phyloP scores from a whole-genome alignment of 352 stramenopile species.

The Albugo candida region DNA sequence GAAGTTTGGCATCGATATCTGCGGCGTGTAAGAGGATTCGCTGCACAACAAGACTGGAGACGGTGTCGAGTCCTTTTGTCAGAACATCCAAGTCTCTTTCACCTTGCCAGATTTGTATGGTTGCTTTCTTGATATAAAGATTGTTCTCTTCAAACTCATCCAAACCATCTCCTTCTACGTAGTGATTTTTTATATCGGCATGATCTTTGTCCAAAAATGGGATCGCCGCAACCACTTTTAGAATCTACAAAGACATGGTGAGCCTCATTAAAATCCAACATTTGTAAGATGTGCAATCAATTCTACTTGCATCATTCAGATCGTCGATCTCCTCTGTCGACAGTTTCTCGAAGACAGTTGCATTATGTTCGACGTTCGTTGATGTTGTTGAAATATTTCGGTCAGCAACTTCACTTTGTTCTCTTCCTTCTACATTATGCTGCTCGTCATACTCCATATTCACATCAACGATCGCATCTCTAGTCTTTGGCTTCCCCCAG shows the following conservation, averaged over 20 bases:
- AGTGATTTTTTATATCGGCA: conserved; percentile 30
- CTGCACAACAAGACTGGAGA: conserved; percentile 49
- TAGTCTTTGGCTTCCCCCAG: conserved; percentile 47
- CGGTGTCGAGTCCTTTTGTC: conserved; percentile 21
- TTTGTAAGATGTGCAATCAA: conserved; percentile 43
- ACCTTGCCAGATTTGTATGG: conserved; percentile 40
- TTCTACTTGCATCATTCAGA: conserved; percentile 1
- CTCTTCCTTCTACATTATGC: conserved; percentile 20
- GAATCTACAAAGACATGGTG: conserved; percentile 7
- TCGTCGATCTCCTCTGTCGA: conserved; percentile 18
- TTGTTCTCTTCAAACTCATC: conserved; percentile 34
- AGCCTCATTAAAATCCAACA: conserved; percentile 5
- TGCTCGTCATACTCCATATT: conserved; percentile 47
- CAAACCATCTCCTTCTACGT: conserved; percentile 34
- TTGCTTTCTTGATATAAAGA: conserved; percentile 29
- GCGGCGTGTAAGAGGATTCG: conserved; percentile 52
- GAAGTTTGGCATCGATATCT: conserved; percentile 38
- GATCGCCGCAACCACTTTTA: conserved; percentile 49
- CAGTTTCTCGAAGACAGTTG: conserved; percentile 1
- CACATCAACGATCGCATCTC: conserved; percentile 32
- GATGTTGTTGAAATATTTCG: background rate
- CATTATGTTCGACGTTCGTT: background rate
- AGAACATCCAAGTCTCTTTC: conserved; percentile 37
- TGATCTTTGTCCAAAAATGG: conserved; percentile 50
- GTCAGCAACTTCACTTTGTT: conserved; percentile 1